Evolutionary conservation across 257 asterid species (phyloP).

Genomic region (Scutellaria minor): DNA sequence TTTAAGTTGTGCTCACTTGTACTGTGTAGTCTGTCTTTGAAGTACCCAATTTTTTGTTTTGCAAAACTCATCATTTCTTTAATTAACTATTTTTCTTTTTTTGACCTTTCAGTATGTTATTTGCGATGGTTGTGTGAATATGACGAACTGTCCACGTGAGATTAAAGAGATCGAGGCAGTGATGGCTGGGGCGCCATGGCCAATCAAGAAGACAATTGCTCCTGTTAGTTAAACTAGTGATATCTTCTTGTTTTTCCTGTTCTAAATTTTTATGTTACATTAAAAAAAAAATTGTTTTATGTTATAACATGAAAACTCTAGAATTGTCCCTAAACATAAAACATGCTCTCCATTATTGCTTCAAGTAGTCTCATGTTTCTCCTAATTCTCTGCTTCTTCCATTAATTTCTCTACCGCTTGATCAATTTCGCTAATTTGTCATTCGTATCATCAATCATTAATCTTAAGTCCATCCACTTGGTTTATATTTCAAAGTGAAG

Average conservation of each 20-base stretch:
- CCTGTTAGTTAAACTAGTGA: not conserved
- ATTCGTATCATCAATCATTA: too few relatives aligned
- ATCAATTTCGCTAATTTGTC: too few relatives aligned
- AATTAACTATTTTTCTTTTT: not conserved
- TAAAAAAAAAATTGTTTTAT: too few relatives aligned
- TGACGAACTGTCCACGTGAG: conserved; percentile 87
- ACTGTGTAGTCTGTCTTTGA: too few relatives aligned
- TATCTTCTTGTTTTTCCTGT: not conserved
- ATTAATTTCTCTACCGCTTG: too few relatives aligned
- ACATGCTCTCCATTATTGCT: too few relatives aligned
- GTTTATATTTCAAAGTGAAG: too few relatives aligned
- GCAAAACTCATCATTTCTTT: not conserved
- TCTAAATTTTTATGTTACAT: not conserved
- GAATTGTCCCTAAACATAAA: too few relatives aligned
- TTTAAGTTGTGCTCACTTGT: not conserved
- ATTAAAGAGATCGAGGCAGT: conserved; percentile 87
- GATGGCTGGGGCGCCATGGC: conserved; percentile 95
- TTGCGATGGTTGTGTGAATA: conserved; percentile 72
- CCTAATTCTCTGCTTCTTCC: too few relatives aligned
- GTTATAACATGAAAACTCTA: too few relatives aligned
- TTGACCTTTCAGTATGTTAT: conserved; percentile 62
- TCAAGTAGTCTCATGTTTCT: too few relatives aligned
- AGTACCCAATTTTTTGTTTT: not conserved
- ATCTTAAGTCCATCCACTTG: too few relatives aligned
- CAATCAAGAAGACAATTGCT: conserved; percentile 45